Conservation (phyloP, 2,329 filamentous ascomycete genomes). For the Arthrinium phaeospermum region DNA sequence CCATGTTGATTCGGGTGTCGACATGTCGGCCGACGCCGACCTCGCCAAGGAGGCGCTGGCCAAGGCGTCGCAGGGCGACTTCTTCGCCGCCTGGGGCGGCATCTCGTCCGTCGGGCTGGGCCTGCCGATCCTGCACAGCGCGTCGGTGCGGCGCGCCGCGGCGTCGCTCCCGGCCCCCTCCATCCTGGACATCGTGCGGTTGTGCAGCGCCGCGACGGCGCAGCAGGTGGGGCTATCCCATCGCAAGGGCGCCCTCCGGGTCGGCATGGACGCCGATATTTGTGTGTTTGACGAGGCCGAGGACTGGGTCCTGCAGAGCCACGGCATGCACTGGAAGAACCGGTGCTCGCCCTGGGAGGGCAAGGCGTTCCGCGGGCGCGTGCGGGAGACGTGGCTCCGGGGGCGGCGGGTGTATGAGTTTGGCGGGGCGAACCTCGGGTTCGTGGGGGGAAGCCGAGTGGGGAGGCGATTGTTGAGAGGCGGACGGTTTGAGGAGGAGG, state of each 20-base stretch:
- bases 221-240: constrained; percentile 84
- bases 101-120: constrained; percentile 94
- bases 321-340: constrained; percentile 93
- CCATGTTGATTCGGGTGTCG: constrained; percentile 60
- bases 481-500: constrained; percentile 45
- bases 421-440: constrained; percentile 57
- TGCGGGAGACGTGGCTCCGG: constrained; percentile 84
- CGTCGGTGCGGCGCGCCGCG: constrained; percentile 66
- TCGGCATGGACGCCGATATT: constrained; percentile 87
- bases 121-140: constrained; percentile 87
- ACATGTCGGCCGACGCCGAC: constrained; percentile 47
- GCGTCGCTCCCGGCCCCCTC: constrained; percentile 47
- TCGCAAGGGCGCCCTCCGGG: constrained; percentile 79
- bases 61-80: constrained; percentile 68
- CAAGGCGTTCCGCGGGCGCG: constrained; percentile 76
- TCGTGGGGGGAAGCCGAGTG: constrained; percentile 56
- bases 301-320: constrained; percentile 73
- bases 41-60: constrained; percentile 41
- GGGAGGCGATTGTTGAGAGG: constrained; percentile 66
- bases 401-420: constrained; percentile 77
- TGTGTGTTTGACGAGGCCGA: constrained; percentile 90
- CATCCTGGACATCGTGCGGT: constrained; percentile 81
- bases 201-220: constrained; percentile 88
- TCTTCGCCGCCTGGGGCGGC: constrained; percentile 95
- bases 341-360: constrained; percentile 91